These are phyloP conservation scores for Cutaneotrichosporon sp. DNA, from an alignment of 1,284 basidiomycete species.

Conservation along the genomic window DNA sequence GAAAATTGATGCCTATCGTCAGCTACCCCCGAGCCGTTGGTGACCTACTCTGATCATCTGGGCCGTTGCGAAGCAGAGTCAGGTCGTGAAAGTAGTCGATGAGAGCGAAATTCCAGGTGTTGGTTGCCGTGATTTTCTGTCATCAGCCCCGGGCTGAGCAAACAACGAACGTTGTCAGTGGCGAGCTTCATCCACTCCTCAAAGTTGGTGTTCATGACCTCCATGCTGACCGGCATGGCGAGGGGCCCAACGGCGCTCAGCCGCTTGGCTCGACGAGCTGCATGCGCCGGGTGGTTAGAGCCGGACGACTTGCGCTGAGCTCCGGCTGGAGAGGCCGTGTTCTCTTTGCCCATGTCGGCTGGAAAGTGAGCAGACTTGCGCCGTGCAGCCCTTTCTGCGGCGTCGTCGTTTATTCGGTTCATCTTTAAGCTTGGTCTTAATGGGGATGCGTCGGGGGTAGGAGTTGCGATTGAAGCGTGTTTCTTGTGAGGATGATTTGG, in stretches of 20 bases:
- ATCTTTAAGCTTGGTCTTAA: slow-evolving; percentile 6
- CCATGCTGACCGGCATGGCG: slow-evolving; percentile 50
- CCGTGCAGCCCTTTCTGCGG: slow-evolving; percentile 36
- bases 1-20: slow-evolving; percentile 79
- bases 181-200: slow-evolving; percentile 99
- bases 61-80: slow-evolving; percentile 86
- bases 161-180: slow-evolving; percentile 80
- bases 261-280: slow-evolving; percentile 27
- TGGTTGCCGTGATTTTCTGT: slow-evolving; percentile 97
- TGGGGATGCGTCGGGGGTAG: slow-evolving; percentile 4
- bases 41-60: slow-evolving; percentile 61
- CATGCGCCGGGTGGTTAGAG: slow-evolving; percentile 16
- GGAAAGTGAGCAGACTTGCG: slow-evolving; percentile 41
- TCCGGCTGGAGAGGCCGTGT: background rate
- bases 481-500: slow-evolving; percentile 4
- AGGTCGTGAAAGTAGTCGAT: slow-evolving; percentile 99
- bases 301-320: slow-evolving; percentile 25
- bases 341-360: slow-evolving; percentile 12
- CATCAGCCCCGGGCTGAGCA: background rate
- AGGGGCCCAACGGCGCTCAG: slow-evolving; percentile 34
- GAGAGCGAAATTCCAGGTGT: slow-evolving; percentile 96
- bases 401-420: slow-evolving; percentile 36
- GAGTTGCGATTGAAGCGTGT: background rate
- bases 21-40: background rate
- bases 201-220: slow-evolving; percentile 81